phyloP scores from a whole-genome alignment of 306 rosid genomes.

The Pterocarpus santalinus region DNA sequence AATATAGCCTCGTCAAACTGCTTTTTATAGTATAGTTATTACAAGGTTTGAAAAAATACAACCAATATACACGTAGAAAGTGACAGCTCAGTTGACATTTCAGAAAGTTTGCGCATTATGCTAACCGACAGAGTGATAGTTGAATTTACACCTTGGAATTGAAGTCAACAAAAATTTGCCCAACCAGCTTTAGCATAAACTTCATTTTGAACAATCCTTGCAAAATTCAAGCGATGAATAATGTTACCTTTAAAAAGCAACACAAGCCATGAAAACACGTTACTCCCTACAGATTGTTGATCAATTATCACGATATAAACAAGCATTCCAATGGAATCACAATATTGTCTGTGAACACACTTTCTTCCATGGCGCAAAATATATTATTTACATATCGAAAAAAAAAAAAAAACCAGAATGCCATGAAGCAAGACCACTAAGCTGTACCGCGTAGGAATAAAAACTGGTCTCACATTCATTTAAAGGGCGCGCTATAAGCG shows the following conservation, averaged over 20 bases:
- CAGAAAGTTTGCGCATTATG: too few relatives aligned
- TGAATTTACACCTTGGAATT: background rate
- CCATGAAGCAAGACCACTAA: background rate
- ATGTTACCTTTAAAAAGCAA: background rate
- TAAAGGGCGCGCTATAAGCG: background rate
- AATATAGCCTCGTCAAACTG: too few relatives aligned
- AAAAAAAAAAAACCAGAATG: background rate
- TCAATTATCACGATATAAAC: background rate
- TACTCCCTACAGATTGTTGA: background rate
- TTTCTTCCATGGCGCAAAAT: background rate
- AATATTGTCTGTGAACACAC: background rate
- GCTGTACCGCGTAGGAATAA: background rate
- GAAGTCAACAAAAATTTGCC: background rate
- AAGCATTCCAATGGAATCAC: background rate
- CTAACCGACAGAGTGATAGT: too few relatives aligned
- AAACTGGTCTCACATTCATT: background rate
- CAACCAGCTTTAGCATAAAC: background rate
- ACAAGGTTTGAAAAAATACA: too few relatives aligned
- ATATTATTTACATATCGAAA: background rate
- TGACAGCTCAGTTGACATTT: background rate
- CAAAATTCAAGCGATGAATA: background rate
- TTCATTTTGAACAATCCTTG: background rate
- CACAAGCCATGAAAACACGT: background rate
- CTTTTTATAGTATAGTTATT: too few relatives aligned
- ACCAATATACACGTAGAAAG: background rate